Evolutionary conservation across 179 eudicot species (phyloP), one percentile per base, ranked within the genome.

Genomic region (Spinacia oleracea): DNA sequence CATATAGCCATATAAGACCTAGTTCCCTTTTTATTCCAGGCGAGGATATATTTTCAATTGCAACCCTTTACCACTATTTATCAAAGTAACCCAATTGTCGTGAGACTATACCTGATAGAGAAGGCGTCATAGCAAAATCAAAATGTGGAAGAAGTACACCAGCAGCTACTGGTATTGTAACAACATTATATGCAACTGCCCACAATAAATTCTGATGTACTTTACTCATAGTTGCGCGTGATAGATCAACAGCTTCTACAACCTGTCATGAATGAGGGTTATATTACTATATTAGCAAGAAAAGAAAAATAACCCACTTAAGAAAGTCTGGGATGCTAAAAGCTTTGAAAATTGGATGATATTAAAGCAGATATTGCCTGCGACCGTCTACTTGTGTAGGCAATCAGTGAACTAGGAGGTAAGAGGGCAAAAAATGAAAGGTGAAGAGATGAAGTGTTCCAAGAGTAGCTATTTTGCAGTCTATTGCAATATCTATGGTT

Each of bases 81-180:
- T 63, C 21, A 32, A 51, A 6, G 51, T 51, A 68, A 56, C 4
- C 18, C 31, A 71, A 51, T 32, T 18, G 21, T 48, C 31, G 35
- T 45, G 72, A 42, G 42, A 55, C n/a, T 60, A 82, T 80, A 91
- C 98, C 97, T 79, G 98, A 95, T 81, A 95, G 85, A 70, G 98
- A 95, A 79, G 97, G 98, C n/a, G 98, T 95, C 98, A 95, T 95
- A 46, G 98, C 97, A 85, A 93, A 95, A 86, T 93, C 97, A 75
- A 88, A 93, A 55, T 87, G 87, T 76, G 98, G 98, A 88, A 95
- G 95, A 68, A 95, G 86, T 29, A 90, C 20, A 29, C 98, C 98
- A 82, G 98, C 97, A 81, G 98, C 98, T 78, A 95, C 79, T 43
- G 98, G 98, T 69, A 95, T 85, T 66, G 97, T 87, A 75, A 95